Evolutionary conservation across 805 yeast species (phyloP).

Genomic region (Maudiozyma turicensis): DNA sequence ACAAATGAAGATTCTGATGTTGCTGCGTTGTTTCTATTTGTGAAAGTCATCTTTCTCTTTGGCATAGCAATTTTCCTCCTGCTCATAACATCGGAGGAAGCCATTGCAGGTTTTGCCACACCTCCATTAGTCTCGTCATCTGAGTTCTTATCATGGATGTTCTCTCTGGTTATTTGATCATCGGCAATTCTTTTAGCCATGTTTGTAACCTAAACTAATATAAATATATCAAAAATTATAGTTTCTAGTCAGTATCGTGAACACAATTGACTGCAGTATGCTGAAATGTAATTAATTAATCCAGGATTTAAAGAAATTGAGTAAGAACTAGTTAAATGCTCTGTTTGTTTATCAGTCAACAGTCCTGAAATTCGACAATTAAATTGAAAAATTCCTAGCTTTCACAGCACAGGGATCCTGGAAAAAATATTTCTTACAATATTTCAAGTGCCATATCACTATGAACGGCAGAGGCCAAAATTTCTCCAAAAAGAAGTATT

Average conservation of each 20-base stretch:
- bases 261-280: too few species aligned
- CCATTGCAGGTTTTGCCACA: conserved; percentile 37
- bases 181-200: conserved; percentile 67
- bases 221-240: too few species aligned
- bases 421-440: not conserved
- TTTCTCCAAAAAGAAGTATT: conserved; percentile 1
- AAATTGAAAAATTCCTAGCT: too few species aligned
- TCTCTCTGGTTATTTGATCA: conserved; percentile 53
- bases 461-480: not conserved
- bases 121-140: conserved; percentile 32
- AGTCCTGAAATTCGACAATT: too few species aligned
- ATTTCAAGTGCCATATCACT: not conserved
- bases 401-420: not conserved
- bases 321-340: too few species aligned
- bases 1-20: conserved; percentile 11
- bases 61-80: conserved; percentile 61
- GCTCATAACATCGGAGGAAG: conserved; percentile 55
- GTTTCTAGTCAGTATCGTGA: too few species aligned
- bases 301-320: too few species aligned
- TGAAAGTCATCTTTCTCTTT: conserved; percentile 31
- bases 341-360: too few species aligned
- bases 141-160: conserved; percentile 25
- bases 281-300: too few species aligned
- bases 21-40: not conserved
- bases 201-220: not conserved